A percentile compares a stretch with the other conserved stretches of the same genome.
phyloP scores from a whole-genome alignment of 2,329 filamentous ascomycete genomes.

The Epichloe coenophiala region DNA sequence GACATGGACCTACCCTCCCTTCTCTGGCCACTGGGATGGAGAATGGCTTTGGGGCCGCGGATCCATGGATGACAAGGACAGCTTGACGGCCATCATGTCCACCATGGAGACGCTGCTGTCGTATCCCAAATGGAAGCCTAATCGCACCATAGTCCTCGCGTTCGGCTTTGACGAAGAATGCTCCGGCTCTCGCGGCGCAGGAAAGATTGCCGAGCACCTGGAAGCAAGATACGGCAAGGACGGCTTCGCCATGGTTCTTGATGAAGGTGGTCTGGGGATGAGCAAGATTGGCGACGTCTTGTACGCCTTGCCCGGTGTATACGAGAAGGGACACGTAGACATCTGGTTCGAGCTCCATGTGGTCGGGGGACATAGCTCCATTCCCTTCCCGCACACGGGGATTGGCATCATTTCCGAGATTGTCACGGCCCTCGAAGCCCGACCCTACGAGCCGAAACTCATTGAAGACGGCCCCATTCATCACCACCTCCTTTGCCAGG shows the following conservation, averaged over 20 bases:
- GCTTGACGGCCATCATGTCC: slow-evolving; percentile 24
- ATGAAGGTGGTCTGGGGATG: slow-evolving; percentile 48
- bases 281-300: slow-evolving; percentile 29
- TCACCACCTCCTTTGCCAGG: slow-evolving; percentile 42
- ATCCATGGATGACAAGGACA: slow-evolving; percentile 29
- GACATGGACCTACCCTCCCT: slow-evolving; percentile 30
- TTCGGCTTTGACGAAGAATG: slow-evolving; percentile 57
- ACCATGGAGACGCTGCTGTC: slow-evolving; percentile 35
- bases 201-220: slow-evolving; percentile 34
- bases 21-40: slow-evolving; percentile 27
- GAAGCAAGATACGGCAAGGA: slow-evolving; percentile 41
- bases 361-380: slow-evolving; percentile 49
- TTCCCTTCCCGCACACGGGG: slow-evolving; percentile 49
- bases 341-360: slow-evolving; percentile 43
- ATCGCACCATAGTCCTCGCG: slow-evolving; percentile 42
- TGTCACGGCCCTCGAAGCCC: slow-evolving; percentile 48
- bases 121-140: slow-evolving; percentile 34
- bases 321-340: slow-evolving; percentile 50
- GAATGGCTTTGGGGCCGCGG: slow-evolving; percentile 31
- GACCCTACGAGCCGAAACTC: slow-evolving; percentile 35
- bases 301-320: slow-evolving; percentile 44
- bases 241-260: slow-evolving; percentile 45
- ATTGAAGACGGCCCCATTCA: slow-evolving; percentile 40
- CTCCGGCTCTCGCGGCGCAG: slow-evolving; percentile 43
- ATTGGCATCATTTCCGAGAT: slow-evolving; percentile 58